phyloP scores from a whole-genome alignment of 2,329 filamentous ascomycete genomes.

The Xylaria multiplex region DNA sequence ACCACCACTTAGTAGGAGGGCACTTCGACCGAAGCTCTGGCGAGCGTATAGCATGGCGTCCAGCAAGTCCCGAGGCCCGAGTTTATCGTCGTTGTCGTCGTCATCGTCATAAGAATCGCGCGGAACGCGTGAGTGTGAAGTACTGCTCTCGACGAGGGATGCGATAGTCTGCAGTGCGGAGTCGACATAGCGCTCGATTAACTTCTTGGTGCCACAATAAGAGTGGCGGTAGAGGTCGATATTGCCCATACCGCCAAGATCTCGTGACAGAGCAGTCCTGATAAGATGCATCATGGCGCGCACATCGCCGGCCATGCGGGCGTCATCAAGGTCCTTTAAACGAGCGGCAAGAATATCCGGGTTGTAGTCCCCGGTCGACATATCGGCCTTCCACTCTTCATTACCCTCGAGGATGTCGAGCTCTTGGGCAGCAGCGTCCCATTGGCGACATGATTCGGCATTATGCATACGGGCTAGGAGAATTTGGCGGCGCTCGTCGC shows the following conservation, averaged over 20 bases:
- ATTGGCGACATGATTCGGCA: conserved; percentile 75
- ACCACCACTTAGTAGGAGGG: conserved; percentile 83
- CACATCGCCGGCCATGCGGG: conserved; percentile 76
- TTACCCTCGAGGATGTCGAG: conserved; percentile 84
- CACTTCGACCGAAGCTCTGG: conserved; percentile 86
- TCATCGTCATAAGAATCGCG: conserved; percentile 47
- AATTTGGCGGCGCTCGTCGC: conserved; percentile 70
- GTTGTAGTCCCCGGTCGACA: conserved; percentile 74
- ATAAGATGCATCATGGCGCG: conserved; percentile 82
- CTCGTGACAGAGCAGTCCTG: conserved; percentile 80
- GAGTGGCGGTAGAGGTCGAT: conserved; percentile 84
- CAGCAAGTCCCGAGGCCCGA: conserved; percentile 69
- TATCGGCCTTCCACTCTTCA: conserved; percentile 80
- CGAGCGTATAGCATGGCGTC: conserved; percentile 77
- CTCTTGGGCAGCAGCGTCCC: conserved; percentile 78
- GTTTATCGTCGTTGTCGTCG: conserved; percentile 24
- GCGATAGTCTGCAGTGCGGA: conserved; percentile 80
- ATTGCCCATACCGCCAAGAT: conserved; percentile 87
- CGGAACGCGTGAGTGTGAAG: conserved; percentile 51
- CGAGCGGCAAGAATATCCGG: conserved; percentile 73
- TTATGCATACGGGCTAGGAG: conserved; percentile 72
- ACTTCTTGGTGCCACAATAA: conserved; percentile 83
- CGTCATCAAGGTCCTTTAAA: conserved; percentile 78
- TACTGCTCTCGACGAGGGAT: conserved; percentile 71
- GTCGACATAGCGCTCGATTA: conserved; percentile 88